Conservation (phyloP, 805 yeast species). For the Sungouiozyma ichnusensis region DNA sequence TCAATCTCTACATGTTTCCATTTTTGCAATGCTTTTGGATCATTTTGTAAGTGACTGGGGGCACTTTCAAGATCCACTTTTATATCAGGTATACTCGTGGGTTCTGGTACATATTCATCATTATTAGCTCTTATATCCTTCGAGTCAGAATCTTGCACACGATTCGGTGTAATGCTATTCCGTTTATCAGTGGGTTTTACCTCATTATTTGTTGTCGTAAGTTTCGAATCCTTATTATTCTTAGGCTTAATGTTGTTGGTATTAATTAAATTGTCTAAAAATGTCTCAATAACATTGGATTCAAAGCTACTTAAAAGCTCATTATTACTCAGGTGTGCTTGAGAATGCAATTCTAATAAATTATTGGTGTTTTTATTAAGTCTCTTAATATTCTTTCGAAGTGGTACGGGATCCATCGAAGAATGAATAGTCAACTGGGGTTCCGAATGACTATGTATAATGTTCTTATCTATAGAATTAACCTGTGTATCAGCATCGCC, state of each 20-base stretch:
- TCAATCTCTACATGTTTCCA: constrained; percentile 29
- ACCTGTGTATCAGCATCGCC: not conserved
- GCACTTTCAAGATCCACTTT: constrained; percentile 14
- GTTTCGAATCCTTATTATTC: not conserved
- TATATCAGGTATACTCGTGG: constrained; percentile 19
- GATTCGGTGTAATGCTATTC: not conserved
- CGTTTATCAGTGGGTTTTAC: not conserved
- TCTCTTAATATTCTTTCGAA: not conserved
- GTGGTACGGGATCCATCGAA: not conserved
- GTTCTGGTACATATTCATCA: constrained; percentile 10
- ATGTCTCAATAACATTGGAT: constrained; percentile 25
- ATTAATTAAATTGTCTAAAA: constrained; percentile 20
- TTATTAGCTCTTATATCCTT: not conserved
- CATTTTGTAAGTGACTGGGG: constrained; percentile 14
- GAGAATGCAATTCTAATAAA: not conserved
- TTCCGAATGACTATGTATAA: not conserved
- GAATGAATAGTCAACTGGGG: not conserved
- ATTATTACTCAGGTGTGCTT: not conserved
- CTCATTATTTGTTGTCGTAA: not conserved
- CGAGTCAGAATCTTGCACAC: not conserved
- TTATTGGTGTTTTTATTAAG: not conserved
- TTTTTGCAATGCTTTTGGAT: constrained; percentile 16
- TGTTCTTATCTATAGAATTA: not conserved
- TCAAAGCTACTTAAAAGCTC: constrained; percentile 25
- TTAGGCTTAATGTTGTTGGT: constrained; percentile 3